Base-by-base conservation (phyloP, 306 rosid species). In the Dicorynia guianensis region DNA sequence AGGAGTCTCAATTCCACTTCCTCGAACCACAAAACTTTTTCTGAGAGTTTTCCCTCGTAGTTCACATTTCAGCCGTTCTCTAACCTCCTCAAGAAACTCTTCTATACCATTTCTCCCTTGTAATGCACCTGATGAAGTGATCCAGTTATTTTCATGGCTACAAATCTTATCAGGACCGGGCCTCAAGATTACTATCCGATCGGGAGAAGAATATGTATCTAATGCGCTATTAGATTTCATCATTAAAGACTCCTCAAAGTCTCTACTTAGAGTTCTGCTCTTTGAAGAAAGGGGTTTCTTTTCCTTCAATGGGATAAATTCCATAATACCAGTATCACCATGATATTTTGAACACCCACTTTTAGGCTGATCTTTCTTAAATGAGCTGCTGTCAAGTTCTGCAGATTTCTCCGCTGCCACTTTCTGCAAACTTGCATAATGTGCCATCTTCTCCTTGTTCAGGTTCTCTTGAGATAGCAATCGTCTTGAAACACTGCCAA, bases 61-160 rank as follows among this genome's bases (percentile, higher is more conserved):
- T 80, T 96, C 99, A 48, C 85, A 87, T 78, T 82, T 90, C 77
- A 96, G 82, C 67, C 93, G 86, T 76, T 90, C 96, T 84, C 80
- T 92, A 72, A 96, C 99, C 88, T 96, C 99, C 81, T 89, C 90
- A 30, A 96, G 97, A 81, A 96, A 90, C 79, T 92, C 97, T 79
- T 92, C 96, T 72, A 96, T 85, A 68, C 92, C 89, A 66, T 82
- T 89, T 76, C 91, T 86, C 20, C 90, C 90, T 20, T 64, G 89
- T 76, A 80, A 82, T 76, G 80, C 81, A 69, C 81, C 76, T 4
- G 97, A 81, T 43, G 96, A 83, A 71, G 72, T 76, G 30, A 79
- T 85, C 96, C 91, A 85, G 67, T 82, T 70, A 69, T 87, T 96
- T 81, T 81, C 91, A 69, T 82, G 90, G 68, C 69, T 69, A 84